A percentile compares a stretch with the other conserved stretches of the same genome.
These are phyloP conservation scores for Rubia tinctorum DNA, from an alignment of 305 asterid genomes.

Conservation along the genomic window DNA sequence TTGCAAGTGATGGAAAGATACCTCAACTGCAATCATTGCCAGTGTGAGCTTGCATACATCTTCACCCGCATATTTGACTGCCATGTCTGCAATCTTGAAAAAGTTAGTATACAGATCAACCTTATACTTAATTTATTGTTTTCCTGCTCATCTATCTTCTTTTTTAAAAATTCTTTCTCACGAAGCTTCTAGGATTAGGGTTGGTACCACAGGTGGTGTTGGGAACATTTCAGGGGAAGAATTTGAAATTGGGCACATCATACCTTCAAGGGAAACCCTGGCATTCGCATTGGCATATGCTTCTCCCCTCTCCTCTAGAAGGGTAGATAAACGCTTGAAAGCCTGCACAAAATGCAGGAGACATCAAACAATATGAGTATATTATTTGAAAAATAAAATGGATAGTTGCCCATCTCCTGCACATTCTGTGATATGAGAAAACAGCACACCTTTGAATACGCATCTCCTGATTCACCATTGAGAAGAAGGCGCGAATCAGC, in stretches of 20 bases:
- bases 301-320: slow-evolving; percentile 72
- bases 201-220: neutral
- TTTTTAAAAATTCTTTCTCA: neutral
- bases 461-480: slow-evolving; percentile 66
- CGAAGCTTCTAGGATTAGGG: neutral
- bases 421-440: neutral
- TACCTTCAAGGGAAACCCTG: slow-evolving; percentile 73
- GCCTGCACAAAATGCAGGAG: slow-evolving; percentile 41
- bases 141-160: neutral
- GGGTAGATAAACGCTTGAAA: slow-evolving; percentile 52
- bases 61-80: slow-evolving; percentile 28
- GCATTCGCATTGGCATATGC: slow-evolving; percentile 69
- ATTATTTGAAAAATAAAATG: neutral
- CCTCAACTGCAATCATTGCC: slow-evolving; percentile 73
- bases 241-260: slow-evolving; percentile 12
- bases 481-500: slow-evolving; percentile 78
- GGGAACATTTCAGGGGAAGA: neutral
- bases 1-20: slow-evolving; percentile 21
- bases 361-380: neutral
- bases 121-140: neutral
- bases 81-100: slow-evolving; percentile 7
- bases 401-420: neutral
- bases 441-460: slow-evolving; percentile 53
- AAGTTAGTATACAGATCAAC: neutral
- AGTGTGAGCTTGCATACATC: slow-evolving; percentile 69